A percentile compares a stretch with the other conserved stretches of the same genome.
Evolutionary conservation across 306 rosid species (phyloP).

Genomic region (Gleditsia sinensis): DNA sequence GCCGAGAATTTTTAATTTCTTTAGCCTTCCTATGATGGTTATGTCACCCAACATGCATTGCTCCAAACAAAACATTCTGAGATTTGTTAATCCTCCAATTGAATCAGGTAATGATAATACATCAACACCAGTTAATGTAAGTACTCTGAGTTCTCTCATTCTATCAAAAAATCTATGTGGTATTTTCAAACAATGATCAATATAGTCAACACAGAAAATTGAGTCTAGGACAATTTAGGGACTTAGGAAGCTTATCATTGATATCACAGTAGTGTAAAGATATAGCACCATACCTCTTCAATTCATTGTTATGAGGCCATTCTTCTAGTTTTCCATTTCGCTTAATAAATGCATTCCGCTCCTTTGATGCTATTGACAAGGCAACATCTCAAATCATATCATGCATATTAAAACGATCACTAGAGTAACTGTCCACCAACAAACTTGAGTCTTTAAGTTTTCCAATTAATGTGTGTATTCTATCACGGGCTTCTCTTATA

Average conservation of each 20-base stretch:
- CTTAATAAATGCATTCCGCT: neutral
- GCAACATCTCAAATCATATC: neutral
- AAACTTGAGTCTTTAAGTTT: neutral
- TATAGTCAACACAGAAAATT: neutral
- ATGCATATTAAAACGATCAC: slow-evolving; percentile 10
- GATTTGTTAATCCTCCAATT: neutral
- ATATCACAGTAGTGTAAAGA: neutral
- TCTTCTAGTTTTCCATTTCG: neutral
- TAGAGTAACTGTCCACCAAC: neutral
- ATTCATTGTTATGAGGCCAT: slow-evolving; percentile 7
- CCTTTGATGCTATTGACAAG: neutral
- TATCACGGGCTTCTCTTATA: neutral
- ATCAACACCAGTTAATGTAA: neutral
- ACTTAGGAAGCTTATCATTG: neutral
- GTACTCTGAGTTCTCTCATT: neutral
- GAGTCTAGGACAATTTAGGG: neutral
- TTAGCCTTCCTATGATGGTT: slow-evolving; percentile 28
- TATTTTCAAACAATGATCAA: neutral
- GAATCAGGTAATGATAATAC: neutral
- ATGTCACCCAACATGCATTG: slow-evolving; percentile 7
- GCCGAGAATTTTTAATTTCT: slow-evolving; percentile 45
- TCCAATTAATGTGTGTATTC: neutral
- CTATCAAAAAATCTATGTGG: neutral
- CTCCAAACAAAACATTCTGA: slow-evolving; percentile 37
- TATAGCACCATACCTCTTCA: neutral